These are phyloP conservation scores for Talaromyces sp. DNA, from an alignment of 2,329 filamentous ascomycete species.

Conservation along the genomic window DNA sequence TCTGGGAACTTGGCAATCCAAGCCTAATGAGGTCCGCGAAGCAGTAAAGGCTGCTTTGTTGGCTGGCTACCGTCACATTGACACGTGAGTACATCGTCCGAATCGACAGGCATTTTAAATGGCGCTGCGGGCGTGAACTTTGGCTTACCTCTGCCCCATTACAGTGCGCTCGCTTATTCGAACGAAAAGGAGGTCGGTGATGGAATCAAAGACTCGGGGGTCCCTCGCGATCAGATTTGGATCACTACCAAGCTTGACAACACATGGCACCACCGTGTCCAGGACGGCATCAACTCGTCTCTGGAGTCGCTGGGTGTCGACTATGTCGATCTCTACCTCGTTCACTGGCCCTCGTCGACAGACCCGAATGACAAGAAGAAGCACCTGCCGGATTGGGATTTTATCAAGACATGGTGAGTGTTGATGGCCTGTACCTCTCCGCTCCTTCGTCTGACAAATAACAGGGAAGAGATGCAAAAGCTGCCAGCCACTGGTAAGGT, in stretches of 20 bases:
- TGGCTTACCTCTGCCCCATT: not conserved
- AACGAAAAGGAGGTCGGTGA: conserved; percentile 63
- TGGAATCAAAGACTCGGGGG: conserved; percentile 60
- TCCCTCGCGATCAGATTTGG: conserved; percentile 62
- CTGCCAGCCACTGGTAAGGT: conserved; percentile 53
- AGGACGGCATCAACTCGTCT: conserved; percentile 56
- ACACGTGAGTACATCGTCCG: conserved; percentile 35
- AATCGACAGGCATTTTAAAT: not conserved
- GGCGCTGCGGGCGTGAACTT: not conserved
- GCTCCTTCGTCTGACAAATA: conserved; percentile 52
- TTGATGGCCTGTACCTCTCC: conserved; percentile 28
- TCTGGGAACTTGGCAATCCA: conserved; percentile 52
- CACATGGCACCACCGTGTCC: conserved; percentile 56
- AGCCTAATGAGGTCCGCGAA: conserved; percentile 45
- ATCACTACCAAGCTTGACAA: conserved; percentile 66
- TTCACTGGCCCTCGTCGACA: conserved; percentile 60
- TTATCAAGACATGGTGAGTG: conserved; percentile 64
- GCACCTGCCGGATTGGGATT: conserved; percentile 72
- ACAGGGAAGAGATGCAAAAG: conserved; percentile 46
- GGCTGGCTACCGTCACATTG: conserved; percentile 52
- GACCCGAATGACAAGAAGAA: conserved; percentile 48
- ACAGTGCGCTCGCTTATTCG: conserved; percentile 44
- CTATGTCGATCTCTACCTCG: conserved; percentile 67
- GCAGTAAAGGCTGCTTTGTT: conserved; percentile 46
- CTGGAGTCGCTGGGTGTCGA: conserved; percentile 59